Base-by-base conservation (phyloP, 768 basidiomycete species). In the Lactarius trivialis region DNA sequence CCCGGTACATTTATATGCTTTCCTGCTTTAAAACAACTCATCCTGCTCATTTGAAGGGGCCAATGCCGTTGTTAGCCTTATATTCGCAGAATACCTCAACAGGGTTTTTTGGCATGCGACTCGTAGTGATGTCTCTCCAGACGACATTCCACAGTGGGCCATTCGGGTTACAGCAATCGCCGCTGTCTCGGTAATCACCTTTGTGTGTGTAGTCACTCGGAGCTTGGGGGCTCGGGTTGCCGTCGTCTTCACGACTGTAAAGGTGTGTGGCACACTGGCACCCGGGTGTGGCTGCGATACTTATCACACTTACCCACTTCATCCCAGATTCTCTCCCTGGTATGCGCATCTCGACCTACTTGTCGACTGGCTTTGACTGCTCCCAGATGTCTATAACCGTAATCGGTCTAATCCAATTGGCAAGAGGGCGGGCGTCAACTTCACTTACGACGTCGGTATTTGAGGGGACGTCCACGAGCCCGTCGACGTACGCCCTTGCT, bases 61-160 rank as follows among this genome's bases (percentile, higher is more conserved):
- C 43, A 87, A 85, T 69, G 91, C 95, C 1, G 91, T 96, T 39
- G 86, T 96, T 53, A 85, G 88, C 48, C 84, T 98, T 51, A 94
- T 93, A 57, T 92, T 92, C 71, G 84, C 88, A 6, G 94, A 98
- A 76, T 98, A 99, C 71, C 72, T 97, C 58, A 96, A 93, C 73
- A 84, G 95, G 58, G 80, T 98, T 50, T 81, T 96, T 67, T 94
- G 85, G 79, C 88, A 90, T 69, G 81, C 80, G 36, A 81, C 85
- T n/a, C 79, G 82, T 62, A 78, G 80, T 62, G 84, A 90, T 61
- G 82, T 83, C 72, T 86, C 89, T 58, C 85, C 88, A 21, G 85
- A 87, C 69, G 83, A 82, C 41, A 85, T 97, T 56, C 93, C 96
- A 30, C 84, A 89, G 68, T 93, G 93, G 91, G 85, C 91, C 28